Evolutionary conservation across 2,329 filamentous ascomycete genomes (phyloP), one percentile per base, ranked within the genome.

Genomic region (Aspergillus japonicus): DNA sequence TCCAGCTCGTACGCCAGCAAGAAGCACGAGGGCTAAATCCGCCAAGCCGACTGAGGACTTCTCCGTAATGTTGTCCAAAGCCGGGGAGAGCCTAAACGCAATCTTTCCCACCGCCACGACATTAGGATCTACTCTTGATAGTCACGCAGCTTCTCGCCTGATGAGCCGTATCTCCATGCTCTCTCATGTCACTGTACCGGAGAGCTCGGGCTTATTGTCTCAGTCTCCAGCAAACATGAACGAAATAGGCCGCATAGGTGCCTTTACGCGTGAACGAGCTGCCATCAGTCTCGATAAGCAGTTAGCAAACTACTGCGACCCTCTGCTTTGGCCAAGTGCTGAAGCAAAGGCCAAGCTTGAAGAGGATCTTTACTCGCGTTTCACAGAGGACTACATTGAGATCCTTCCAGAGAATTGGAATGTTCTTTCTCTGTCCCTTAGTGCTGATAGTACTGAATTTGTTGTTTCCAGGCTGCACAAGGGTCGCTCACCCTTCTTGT

Each of bases 391-490:
- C 50, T 96, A 92, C 67, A 83, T 97, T 54, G 90, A 97, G 69
- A 89, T 94, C 53, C 87, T 99, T 5, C 96, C 95, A 0, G 78
- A 81, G 44, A 81, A 83, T 6, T 99, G 95, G 95, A 92, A 87
- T 50, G 89, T 93, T 1, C 80, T 99, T 10, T 98, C 93, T 0
- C 79, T 99, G 49, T 90, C 90, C 0, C 77, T 99, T 16, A 95
- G 90, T 69, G 90, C 96, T 56, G 89, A 88, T 66, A 85, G 83
- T 44, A 89, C 91, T 57, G 95, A 98, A 71, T 84, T 99, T 4
- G 92, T 91, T 66, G 88, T 98, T 63, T 93, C 91, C n/a, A 92
- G 92, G 68, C 86, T 96, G 35, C 87, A 91, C 63, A 83, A 87
- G 10, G 87, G 86, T 1, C 85, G 89, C 54, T 87, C 85, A 26